Percentiles rank a stretch among this genome's conserved stretches.
phyloP scores from a whole-genome alignment of 345 rosid species.

The Gossypium anomalum region DNA sequence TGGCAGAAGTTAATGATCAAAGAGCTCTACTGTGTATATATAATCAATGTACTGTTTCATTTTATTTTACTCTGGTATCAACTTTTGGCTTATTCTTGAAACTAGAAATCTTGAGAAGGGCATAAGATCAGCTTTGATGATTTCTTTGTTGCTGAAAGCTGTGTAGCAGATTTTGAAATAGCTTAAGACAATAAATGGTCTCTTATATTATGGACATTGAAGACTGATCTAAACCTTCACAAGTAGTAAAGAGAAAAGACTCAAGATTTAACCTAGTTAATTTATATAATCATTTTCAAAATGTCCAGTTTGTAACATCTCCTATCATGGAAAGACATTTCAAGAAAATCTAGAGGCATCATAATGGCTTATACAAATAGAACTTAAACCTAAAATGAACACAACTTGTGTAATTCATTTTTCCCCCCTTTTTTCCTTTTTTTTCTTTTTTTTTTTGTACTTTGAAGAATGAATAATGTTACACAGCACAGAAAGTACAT shows the following conservation, averaged over 20 bases:
- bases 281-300: no score
- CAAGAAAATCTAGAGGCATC: not conserved
- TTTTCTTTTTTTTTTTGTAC: constrained; percentile 8
- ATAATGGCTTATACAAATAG: not conserved
- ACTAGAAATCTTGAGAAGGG: not conserved
- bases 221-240: not conserved
- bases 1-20: not conserved
- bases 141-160: not conserved
- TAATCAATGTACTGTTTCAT: not conserved
- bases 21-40: not conserved
- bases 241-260: not conserved
- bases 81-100: not conserved
- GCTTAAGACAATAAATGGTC: not conserved
- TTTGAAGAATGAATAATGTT: constrained; percentile 62
- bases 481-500: constrained; percentile 43
- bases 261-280: no score
- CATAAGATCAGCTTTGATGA: not conserved
- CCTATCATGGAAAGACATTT: not conserved
- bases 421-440: not conserved
- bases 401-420: not conserved
- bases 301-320: no score
- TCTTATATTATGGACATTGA: not conserved
- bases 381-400: not conserved
- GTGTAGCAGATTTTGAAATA: not conserved
- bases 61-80: not conserved